Conservation (phyloP, 1,284 basidiomycete species). For the Thecaphora thlaspeos region DNA sequence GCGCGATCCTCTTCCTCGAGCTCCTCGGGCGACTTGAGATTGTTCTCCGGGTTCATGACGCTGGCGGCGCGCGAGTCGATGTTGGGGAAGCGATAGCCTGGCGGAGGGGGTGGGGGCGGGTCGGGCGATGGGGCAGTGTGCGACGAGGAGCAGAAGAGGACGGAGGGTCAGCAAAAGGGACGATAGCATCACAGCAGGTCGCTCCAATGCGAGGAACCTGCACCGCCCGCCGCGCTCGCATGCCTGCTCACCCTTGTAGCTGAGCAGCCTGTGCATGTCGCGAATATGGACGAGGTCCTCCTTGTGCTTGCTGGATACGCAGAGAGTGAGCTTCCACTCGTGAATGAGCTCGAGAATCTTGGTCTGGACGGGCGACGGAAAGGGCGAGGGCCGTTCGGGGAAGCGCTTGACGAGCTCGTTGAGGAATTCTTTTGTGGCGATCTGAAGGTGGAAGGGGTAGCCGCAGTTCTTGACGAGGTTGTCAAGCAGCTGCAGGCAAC, state of each 20-base stretch:
- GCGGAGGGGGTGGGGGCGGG: slow-evolving; percentile 2
- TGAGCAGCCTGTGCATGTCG: slow-evolving; percentile 93
- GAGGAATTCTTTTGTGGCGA: slow-evolving; percentile 97
- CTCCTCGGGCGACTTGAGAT: slow-evolving; percentile 90
- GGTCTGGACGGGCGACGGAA: slow-evolving; percentile 90
- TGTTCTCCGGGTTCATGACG: slow-evolving; percentile 63
- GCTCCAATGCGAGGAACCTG: too few species aligned
- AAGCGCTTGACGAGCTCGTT: slow-evolving; percentile 98
- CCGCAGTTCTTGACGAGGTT: slow-evolving; percentile 93
- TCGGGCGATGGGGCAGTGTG: not conserved
- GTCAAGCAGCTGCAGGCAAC: slow-evolving; percentile 68
- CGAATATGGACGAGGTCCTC: slow-evolving; percentile 95
- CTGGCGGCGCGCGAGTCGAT: slow-evolving; percentile 47
- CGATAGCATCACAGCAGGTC: too few species aligned
- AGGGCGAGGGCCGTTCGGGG: slow-evolving; percentile 92
- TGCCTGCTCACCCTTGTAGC: slow-evolving; percentile 75
- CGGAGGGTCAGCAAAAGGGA: too few species aligned
- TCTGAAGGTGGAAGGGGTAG: slow-evolving; percentile 94
- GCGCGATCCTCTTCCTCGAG: slow-evolving; percentile 92
- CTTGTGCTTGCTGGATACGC: slow-evolving; percentile 83
- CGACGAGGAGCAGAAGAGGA: too few species aligned
- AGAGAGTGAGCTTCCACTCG: slow-evolving; percentile 93
- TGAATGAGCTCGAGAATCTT: slow-evolving; percentile 91
- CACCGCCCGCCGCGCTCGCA: too few species aligned
- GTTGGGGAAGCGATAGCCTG: slow-evolving; percentile 54